Percentiles rank a stretch among this genome's conserved stretches.
Conservation (phyloP, 169 alveolate genomes). For the Cryptosporidium ubiquitum region DNA sequence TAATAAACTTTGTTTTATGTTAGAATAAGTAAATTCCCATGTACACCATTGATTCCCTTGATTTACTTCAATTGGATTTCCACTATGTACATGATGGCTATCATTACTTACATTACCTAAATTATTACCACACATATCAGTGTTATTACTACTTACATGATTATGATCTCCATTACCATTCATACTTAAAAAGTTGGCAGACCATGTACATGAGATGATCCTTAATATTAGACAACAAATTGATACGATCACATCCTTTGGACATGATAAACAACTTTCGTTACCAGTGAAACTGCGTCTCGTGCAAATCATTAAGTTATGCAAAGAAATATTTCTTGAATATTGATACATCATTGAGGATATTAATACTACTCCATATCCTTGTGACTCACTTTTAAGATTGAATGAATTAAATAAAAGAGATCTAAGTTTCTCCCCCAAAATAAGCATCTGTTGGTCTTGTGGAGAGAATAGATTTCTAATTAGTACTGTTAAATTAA, state of each 20-base stretch:
- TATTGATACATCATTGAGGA: slow-evolving; percentile 35
- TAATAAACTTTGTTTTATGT: slow-evolving; percentile 13
- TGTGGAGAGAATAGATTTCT: neutral
- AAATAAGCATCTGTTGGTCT: slow-evolving; percentile 5
- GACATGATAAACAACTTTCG: slow-evolving; percentile 62
- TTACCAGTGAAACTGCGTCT: slow-evolving; percentile 31
- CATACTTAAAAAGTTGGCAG: neutral
- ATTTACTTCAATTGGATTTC: neutral
- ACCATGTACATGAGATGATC: slow-evolving; percentile 49
- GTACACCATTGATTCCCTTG: slow-evolving; percentile 46
- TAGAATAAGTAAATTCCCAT: slow-evolving; percentile 46
- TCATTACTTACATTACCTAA: neutral
- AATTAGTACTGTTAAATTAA: neutral
- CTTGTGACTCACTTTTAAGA: slow-evolving; percentile 42
- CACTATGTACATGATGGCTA: neutral
- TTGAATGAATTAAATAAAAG: slow-evolving; percentile 48
- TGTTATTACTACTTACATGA: too few species aligned
- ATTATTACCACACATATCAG: too few species aligned
- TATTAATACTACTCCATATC: slow-evolving; percentile 51
- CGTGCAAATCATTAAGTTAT: slow-evolving; percentile 50
- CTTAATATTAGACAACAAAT: slow-evolving; percentile 50
- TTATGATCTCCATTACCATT: neutral
- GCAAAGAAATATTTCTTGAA: slow-evolving; percentile 49
- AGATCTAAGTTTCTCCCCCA: slow-evolving; percentile 25
- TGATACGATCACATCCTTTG: slow-evolving; percentile 45